Base-by-base conservation (phyloP, 768 basidiomycete species). In the Pulveroboletus frians region DNA sequence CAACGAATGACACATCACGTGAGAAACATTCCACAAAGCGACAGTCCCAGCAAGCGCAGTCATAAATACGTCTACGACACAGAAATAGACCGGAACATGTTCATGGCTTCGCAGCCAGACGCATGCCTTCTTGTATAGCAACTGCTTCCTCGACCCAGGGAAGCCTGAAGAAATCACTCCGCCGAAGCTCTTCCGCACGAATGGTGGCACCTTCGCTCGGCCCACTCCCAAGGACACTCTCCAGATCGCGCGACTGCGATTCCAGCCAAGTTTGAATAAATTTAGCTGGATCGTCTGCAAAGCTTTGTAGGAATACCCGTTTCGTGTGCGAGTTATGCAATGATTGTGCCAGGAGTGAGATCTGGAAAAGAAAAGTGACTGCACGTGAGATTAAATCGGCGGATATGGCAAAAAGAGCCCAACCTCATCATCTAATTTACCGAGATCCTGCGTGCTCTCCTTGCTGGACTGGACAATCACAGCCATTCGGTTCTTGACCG, bases 141-240 rank as follows among this genome's bases (percentile, higher is more conserved):
- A 92, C 83, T 6, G 91, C 92, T 73, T 83, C 81, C 57, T 88
- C 85, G 11, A 96, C 92, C 93, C 93, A 97, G 4, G 92, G 89
- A 62, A 95, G 67, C 53, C 78, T 75, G 77, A 96, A 97, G 70
- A 92, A 88, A 64, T 96, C 92, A 61, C 88, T 92, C 44, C 91
- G 72, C 53, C 84, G 78, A 46, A 96, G 70, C 63, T 96, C 92
- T 56, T 95, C 92, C 49, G 89, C 88, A n/a, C 88, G 72, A 9
- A 94, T 78, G 2, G 83, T 83, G 62, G 80, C 75, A 23, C 86
- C 87, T 55, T 89, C 87, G 34, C 81, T 84, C 3, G 86, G 81
- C 1, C 91, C 92, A 63, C 86, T 90, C 27, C 91, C 92, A n/a
- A 96, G 74, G 49, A 94, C 76, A 49, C 80, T 86, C 69, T 94